phyloP scores from a whole-genome alignment of 2,329 filamentous ascomycete genomes.

The Calonectria pauciramosa region DNA sequence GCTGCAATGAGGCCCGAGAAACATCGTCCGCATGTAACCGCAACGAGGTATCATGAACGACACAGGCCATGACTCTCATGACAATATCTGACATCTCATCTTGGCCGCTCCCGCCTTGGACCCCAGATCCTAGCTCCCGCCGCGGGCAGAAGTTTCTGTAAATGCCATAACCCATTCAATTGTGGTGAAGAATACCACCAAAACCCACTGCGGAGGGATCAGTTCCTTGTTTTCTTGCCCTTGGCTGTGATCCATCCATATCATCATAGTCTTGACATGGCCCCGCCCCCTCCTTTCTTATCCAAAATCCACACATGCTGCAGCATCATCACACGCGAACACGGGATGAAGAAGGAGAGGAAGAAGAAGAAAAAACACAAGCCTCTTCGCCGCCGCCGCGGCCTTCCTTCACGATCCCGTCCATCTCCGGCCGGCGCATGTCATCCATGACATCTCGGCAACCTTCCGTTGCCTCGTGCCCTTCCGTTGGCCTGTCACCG shows the following conservation, averaged over 20 bases:
- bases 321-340: background rate
- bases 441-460: slow-evolving; percentile 35
- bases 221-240: slow-evolving; percentile 15
- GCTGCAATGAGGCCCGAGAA: slow-evolving; percentile 25
- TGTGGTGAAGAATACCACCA: slow-evolving; percentile 5
- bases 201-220: slow-evolving; percentile 6
- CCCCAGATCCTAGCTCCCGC: slow-evolving; percentile 13
- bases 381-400: slow-evolving; percentile 9
- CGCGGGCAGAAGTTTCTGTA: background rate
- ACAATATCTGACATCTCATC: slow-evolving; percentile 1
- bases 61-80: background rate
- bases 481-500: slow-evolving; percentile 29
- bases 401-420: slow-evolving; percentile 37
- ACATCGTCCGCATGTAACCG: slow-evolving; percentile 15
- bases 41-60: background rate
- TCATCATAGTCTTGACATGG: background rate
- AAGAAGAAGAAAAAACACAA: background rate
- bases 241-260: background rate
- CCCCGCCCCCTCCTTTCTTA: slow-evolving; percentile 9
- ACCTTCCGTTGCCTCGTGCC: slow-evolving; percentile 41
- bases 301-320: background rate
- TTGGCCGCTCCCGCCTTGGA: background rate
- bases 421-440: slow-evolving; percentile 39
- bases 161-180: background rate
- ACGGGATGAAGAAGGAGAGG: background rate